Evolutionary conservation across 2,329 filamentous ascomycete species (phyloP).

Genomic region (Colletotrichum orchidophilum): DNA sequence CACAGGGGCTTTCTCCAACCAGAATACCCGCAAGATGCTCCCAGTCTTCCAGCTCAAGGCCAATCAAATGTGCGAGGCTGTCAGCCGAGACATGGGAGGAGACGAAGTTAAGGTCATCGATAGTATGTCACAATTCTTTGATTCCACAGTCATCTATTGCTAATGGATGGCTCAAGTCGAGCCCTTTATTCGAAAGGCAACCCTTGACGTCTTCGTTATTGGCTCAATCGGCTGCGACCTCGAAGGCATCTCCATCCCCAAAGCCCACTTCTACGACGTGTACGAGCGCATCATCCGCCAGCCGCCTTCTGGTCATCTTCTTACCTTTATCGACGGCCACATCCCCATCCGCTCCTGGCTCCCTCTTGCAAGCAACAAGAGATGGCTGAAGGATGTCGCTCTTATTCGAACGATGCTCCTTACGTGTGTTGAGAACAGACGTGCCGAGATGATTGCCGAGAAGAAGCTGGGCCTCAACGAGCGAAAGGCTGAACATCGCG

Average conservation of each 20-base stretch:
- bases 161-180: constrained; percentile 35
- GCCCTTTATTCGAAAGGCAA: constrained; percentile 41
- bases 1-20: constrained; percentile 45
- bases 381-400: constrained; percentile 45
- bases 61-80: constrained; percentile 37
- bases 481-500: constrained; percentile 29
- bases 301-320: constrained; percentile 38
- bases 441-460: constrained; percentile 37
- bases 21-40: constrained; percentile 48
- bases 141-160: neutral
- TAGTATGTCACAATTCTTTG: constrained; percentile 30
- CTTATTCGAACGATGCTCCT: constrained; percentile 46
- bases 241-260: constrained; percentile 37
- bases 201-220: constrained; percentile 46
- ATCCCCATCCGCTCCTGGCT: constrained; percentile 46
- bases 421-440: constrained; percentile 40
- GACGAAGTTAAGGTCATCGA: constrained; percentile 38
- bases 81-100: constrained; percentile 41
- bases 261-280: constrained; percentile 41
- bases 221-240: constrained; percentile 47
- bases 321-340: constrained; percentile 44
- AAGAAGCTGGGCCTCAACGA: constrained; percentile 35
- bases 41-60: constrained; percentile 49
- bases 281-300: constrained; percentile 45
- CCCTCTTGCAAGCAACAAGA: constrained; percentile 49